Conservation (phyloP, 805 yeast genomes). For the Yamadazyma insecticola region DNA sequence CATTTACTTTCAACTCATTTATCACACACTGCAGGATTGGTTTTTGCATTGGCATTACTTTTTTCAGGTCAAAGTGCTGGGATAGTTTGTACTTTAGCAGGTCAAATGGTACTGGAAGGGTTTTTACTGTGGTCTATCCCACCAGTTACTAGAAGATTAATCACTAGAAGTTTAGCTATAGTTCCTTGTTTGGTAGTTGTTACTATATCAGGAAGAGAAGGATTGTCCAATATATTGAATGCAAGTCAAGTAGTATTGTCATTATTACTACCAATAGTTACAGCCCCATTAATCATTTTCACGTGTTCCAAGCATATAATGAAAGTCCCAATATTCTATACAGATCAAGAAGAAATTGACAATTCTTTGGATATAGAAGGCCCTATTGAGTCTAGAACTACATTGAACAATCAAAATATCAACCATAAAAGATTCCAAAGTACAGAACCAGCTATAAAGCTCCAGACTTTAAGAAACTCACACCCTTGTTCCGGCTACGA, state of each 20-base stretch:
- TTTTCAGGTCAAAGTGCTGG: constrained; percentile 96
- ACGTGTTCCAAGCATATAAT: constrained; percentile 66
- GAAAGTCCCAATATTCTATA: constrained; percentile 46
- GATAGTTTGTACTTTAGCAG: constrained; percentile 88
- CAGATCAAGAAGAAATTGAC: constrained; percentile 20
- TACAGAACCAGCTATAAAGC: constrained; percentile 36
- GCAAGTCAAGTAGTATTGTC: constrained; percentile 81
- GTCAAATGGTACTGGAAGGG: constrained; percentile 92
- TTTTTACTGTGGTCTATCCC: constrained; percentile 74
- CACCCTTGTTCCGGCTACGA: constrained; percentile 43
- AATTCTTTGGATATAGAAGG: not conserved
- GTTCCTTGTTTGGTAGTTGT: constrained; percentile 81
- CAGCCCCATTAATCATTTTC: constrained; percentile 83
- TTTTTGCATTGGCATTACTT: constrained; percentile 83
- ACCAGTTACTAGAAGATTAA: constrained; percentile 75
- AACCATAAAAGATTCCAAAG: constrained; percentile 19
- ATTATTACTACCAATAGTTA: constrained; percentile 75
- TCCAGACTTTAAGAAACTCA: constrained; percentile 34
- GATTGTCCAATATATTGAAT: constrained; percentile 70
- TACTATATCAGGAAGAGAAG: constrained; percentile 70
- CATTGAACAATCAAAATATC: not conserved
- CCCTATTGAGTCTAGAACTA: constrained; percentile 1
- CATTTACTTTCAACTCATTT: constrained; percentile 63
- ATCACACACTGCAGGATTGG: constrained; percentile 81
- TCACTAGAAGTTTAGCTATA: constrained; percentile 80